Conservation (phyloP, 2,329 filamentous ascomycete genomes). For the Ceratocystis eucalypticola region DNA sequence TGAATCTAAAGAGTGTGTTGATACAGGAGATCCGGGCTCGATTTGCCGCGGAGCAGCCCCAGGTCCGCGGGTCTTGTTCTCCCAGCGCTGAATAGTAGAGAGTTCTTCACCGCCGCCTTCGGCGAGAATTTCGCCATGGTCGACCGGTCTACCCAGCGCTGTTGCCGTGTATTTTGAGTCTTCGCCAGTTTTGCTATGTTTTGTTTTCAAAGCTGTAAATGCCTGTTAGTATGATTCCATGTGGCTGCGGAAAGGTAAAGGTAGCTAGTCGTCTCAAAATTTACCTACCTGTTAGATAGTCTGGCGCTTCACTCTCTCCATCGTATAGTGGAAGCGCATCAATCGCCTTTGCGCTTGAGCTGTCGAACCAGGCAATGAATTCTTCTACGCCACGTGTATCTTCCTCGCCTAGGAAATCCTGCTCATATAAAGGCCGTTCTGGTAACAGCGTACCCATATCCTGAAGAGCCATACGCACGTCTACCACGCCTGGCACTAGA, state of each 20-base stretch:
- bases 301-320: conserved; percentile 47
- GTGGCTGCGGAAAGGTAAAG: background rate
- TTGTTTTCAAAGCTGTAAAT: conserved; percentile 63
- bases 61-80: conserved; percentile 28
- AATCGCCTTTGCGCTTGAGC: conserved; percentile 64
- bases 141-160: conserved; percentile 59
- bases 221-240: conserved; percentile 18
- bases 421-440: conserved; percentile 51
- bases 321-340: conserved; percentile 65
- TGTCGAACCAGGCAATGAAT: conserved; percentile 67
- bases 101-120: conserved; percentile 54
- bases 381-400: conserved; percentile 64
- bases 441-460: conserved; percentile 65
- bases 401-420: conserved; percentile 56
- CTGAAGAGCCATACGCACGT: conserved; percentile 74
- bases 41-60: conserved; percentile 18
- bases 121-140: conserved; percentile 58
- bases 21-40: background rate
- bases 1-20: conserved; percentile 24
- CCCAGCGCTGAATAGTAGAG: conserved; percentile 56
- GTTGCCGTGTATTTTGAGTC: conserved; percentile 78
- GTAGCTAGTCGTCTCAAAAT: background rate
- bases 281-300: conserved; percentile 53
- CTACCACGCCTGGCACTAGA: conserved; percentile 42
- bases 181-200: conserved; percentile 78